Conservation (phyloP, 176 grass and related monocot species). For the Carex cristatella region DNA sequence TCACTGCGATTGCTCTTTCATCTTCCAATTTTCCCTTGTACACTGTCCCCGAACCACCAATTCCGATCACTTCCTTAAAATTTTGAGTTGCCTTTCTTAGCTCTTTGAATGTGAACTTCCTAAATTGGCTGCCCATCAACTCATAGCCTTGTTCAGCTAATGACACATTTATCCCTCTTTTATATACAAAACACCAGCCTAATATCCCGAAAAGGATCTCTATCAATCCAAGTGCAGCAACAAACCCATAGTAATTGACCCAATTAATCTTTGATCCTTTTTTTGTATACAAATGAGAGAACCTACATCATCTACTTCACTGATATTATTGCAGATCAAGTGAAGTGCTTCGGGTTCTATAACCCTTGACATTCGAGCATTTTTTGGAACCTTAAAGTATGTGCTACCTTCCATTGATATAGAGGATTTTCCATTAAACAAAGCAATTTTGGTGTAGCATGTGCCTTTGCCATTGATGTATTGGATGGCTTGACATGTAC, state of each 20-base stretch:
- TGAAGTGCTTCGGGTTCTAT: neutral
- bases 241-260: constrained; percentile 19
- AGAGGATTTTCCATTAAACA: constrained; percentile 24
- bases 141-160: constrained; percentile 13
- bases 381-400: constrained; percentile 8
- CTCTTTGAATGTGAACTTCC: constrained; percentile 20
- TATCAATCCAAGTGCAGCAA: constrained; percentile 3
- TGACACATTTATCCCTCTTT: neutral
- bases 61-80: constrained; percentile 20
- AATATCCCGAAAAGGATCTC: constrained; percentile 5
- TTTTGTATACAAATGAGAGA: neutral
- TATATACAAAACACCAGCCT: constrained; percentile 14
- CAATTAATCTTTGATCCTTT: neutral
- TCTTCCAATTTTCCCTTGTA: constrained; percentile 24
- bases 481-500: constrained; percentile 8
- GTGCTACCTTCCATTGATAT: neutral
- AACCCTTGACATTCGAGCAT: neutral
- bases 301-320: neutral
- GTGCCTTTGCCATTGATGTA: neutral
- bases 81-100: constrained; percentile 18
- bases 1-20: constrained; percentile 5
- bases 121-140: constrained; percentile 23
- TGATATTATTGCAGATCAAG: neutral
- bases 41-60: constrained; percentile 16
- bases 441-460: neutral